Evolutionary conservation across 208 protist species (phyloP).

Genomic region (Trypanosoma cruzi): DNA sequence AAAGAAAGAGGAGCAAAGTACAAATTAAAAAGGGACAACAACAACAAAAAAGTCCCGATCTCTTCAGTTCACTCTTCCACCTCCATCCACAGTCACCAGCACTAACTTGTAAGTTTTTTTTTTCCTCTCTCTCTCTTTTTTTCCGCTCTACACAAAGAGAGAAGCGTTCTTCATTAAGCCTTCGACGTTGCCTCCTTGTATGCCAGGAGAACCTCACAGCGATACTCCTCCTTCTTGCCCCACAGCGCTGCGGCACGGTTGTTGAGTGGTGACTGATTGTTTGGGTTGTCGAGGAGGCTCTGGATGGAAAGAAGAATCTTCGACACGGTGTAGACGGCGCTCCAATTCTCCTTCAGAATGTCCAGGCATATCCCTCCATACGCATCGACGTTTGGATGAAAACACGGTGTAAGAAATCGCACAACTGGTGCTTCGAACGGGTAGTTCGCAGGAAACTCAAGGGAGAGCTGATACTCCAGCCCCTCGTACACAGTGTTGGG

Average conservation of each 20-base stretch:
- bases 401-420: conserved; percentile 94
- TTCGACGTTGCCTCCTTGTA: conserved; percentile 33
- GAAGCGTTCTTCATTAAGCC: not conserved
- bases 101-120: not conserved
- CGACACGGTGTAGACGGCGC: conserved; percentile 94
- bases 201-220: conserved; percentile 52
- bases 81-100: not conserved
- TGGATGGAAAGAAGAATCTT: conserved; percentile 97
- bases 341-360: conserved; percentile 98
- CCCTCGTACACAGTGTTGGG: conserved; percentile 91
- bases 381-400: conserved; percentile 96
- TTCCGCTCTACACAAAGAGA: not conserved
- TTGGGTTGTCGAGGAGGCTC: conserved; percentile 95
- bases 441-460: conserved; percentile 94
- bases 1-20: not conserved
- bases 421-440: conserved; percentile 95
- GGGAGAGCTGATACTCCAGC: conserved; percentile 90
- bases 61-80: not conserved
- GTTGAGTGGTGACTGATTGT: conserved; percentile 97
- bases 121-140: not conserved
- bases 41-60: not conserved
- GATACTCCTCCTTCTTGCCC: conserved; percentile 73
- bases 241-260: conserved; percentile 93
- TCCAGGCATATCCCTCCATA: conserved; percentile 96
- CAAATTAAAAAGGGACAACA: not conserved